Base-by-base conservation (phyloP, 805 yeast species). In the Zygosaccharomyces rouxii region DNA sequence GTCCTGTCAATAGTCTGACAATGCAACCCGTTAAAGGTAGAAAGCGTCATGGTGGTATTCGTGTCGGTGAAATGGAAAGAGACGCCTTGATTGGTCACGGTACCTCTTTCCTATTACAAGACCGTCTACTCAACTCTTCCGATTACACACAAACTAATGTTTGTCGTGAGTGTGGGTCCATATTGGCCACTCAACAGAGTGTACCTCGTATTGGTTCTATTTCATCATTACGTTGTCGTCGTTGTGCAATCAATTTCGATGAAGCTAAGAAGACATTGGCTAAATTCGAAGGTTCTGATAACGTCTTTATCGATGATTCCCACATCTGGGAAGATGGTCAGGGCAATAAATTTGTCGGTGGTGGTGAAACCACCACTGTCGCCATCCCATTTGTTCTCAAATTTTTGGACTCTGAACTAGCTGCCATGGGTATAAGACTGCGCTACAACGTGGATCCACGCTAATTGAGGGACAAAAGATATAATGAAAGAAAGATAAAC, bases 1-100 rank as follows among this genome's bases (percentile, higher is more conserved):
- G 99, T 66, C 98, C 98, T 5, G 98, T 94, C 23, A 92, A 92
- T 71, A 81, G 94, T 31, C 78, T 94, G 67, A 94, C 98, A 14
- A 89, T 92, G 97, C 99, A 94, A 77, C 99, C 99, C 35, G 99
- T 94, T 48, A 94, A 94, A 74, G 99, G 99, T 63, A 85, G 99
- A 75, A 94, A 94, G 83, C 83, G 98, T 74, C 83, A 86, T 56
- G 99, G 99, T 72, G 99, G 99, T 85, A 94, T 94, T 59, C 95
- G 99, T 78, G 95, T 94, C 35, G 99, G 99, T 69, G 99, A 94
- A 71, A 94, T 94, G 99, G 99, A 94, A 73, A 86, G 99, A 74
- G 99, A 94, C 78, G 99, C 99, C 2, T 76, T 94, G 61, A 89
- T 94, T 69, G 99, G 98, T 51, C 99, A 94, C 66, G 99, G 99